Evolutionary conservation across 768 basidiomycete genomes (phyloP).

Genomic region (Termitomyces sp.): DNA sequence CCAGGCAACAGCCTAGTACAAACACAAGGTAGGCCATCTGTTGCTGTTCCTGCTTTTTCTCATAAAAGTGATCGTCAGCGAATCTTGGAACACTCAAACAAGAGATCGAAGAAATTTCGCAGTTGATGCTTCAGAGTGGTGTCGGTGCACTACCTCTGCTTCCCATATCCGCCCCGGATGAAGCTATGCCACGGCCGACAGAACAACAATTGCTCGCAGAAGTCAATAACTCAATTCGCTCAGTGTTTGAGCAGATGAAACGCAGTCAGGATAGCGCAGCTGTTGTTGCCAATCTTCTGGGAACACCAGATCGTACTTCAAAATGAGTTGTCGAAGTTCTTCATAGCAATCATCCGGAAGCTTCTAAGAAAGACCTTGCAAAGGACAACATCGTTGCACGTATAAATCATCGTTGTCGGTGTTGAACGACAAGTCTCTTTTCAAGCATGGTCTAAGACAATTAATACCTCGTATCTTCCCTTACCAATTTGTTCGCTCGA

Average conservation of each 20-base stretch:
- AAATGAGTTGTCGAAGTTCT: neutral
- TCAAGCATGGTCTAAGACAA: neutral
- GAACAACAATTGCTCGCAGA: conserved; percentile 43
- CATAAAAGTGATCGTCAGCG: conserved; percentile 22
- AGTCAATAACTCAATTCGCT: conserved; percentile 35
- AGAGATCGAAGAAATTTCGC: conserved; percentile 36
- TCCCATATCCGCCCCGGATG: conserved; percentile 14
- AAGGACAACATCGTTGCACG: neutral
- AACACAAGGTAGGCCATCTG: conserved; percentile 38
- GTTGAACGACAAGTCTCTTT: neutral
- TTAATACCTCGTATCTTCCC: neutral
- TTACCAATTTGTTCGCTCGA: neutral
- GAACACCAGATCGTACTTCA: conserved; percentile 10
- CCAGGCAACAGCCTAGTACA: conserved; percentile 46
- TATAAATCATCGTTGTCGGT: neutral
- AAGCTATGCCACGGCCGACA: conserved; percentile 24
- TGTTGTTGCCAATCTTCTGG: conserved; percentile 33
- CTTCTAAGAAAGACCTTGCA: too few relatives aligned
- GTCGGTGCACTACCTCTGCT: conserved; percentile 60
- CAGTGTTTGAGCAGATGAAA: conserved; percentile 44
- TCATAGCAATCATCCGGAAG: neutral
- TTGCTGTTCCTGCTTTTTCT: neutral
- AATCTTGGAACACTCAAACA: conserved; percentile 49
- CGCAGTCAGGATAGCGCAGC: conserved; percentile 52
- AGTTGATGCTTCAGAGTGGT: conserved; percentile 52